phyloP scores from a whole-genome alignment of 179 eudicot genomes.

The Nepenthes alata region DNA sequence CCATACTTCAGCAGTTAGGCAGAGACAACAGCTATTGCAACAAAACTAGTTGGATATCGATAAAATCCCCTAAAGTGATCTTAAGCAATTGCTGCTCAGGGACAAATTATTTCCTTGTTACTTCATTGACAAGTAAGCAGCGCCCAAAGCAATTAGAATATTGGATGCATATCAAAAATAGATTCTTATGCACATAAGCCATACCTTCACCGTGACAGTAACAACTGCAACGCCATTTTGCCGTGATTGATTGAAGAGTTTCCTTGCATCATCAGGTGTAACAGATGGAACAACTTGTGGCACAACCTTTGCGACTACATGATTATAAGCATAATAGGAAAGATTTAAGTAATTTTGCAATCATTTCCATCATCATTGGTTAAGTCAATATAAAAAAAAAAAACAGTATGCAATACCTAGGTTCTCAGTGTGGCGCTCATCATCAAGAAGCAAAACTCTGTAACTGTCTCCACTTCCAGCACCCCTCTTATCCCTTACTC shows the following conservation, averaged over 20 bases:
- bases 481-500: slow-evolving; percentile 19
- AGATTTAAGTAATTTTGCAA: neutral
- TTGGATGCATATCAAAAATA: neutral
- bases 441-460: slow-evolving; percentile 32
- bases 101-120: too few relatives aligned
- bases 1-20: too few relatives aligned
- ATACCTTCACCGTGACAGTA: slow-evolving; percentile 31
- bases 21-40: too few relatives aligned
- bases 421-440: slow-evolving; percentile 27
- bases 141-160: neutral
- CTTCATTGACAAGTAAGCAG: too few relatives aligned
- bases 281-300: slow-evolving; percentile 33
- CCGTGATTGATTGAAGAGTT: slow-evolving; percentile 20
- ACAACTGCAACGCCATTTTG: slow-evolving; percentile 29
- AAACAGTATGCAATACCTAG: slow-evolving; percentile 15
- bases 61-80: too few relatives aligned
- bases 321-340: neutral
- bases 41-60: too few relatives aligned
- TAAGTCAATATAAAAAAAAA: neutral
- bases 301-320: slow-evolving; percentile 26
- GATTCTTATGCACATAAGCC: neutral
- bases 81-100: too few relatives aligned
- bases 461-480: slow-evolving; percentile 30
- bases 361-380: neutral
- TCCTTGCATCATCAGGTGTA: slow-evolving; percentile 32